Evolutionary conservation across 179 eudicot species (phyloP).

Genomic region (Carnegiea gigantea): DNA sequence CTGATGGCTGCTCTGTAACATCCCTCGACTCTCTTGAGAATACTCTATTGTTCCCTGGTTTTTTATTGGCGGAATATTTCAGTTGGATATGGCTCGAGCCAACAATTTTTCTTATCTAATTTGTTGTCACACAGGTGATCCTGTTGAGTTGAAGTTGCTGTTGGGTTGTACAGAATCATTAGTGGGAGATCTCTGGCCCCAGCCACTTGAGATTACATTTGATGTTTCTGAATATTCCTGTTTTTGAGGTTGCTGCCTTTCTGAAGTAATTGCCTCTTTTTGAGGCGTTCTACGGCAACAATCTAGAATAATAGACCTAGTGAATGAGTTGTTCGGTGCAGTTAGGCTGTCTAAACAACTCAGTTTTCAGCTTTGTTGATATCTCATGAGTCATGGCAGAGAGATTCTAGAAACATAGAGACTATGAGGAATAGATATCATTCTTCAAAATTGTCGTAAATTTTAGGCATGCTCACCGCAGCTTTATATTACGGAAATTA

Average conservation of each 20-base stretch:
- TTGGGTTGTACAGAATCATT: not conserved
- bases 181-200: not conserved
- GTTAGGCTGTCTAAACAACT: too few species aligned
- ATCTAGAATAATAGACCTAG: too few species aligned
- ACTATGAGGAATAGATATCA: too few species aligned
- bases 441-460: too few species aligned
- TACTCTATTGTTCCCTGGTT: not conserved
- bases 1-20: not conserved
- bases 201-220: not conserved
- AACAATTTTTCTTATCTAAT: not conserved
- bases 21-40: not conserved
- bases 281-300: not conserved
- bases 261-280: not conserved
- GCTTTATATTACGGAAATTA: too few species aligned
- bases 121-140: not conserved
- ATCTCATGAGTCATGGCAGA: too few species aligned
- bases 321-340: too few species aligned
- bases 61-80: not conserved
- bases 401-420: too few species aligned
- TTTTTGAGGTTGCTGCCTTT: not conserved
- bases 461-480: too few species aligned
- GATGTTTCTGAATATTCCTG: not conserved
- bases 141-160: not conserved
- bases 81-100: not conserved
- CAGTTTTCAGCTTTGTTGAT: too few species aligned